These are phyloP conservation scores for Globisporangium nagaii DNA, from an alignment of 352 stramenopile genomes.

Conservation along the genomic window DNA sequence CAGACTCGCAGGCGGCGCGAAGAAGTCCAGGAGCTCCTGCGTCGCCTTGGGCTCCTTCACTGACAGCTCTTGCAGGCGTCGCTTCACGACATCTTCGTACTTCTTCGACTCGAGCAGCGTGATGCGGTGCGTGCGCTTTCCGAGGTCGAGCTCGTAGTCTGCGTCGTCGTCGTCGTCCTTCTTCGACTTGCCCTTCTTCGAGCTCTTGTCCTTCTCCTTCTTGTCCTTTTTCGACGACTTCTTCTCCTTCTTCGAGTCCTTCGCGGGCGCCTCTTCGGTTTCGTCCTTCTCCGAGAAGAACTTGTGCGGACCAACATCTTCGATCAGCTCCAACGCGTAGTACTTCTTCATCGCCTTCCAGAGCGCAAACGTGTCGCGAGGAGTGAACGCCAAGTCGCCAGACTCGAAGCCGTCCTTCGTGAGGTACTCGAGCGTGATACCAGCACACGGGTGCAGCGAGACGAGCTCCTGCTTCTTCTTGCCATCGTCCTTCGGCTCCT, in stretches of 20 bases:
- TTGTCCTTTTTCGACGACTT: slow-evolving; percentile 20
- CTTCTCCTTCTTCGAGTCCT: slow-evolving; percentile 23
- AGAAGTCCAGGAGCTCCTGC: slow-evolving; percentile 73
- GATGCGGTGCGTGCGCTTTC: slow-evolving; percentile 89
- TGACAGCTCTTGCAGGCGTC: slow-evolving; percentile 85
- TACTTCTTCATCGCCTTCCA: slow-evolving; percentile 89
- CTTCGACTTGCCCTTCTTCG: slow-evolving; percentile 65
- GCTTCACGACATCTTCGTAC: slow-evolving; percentile 96
- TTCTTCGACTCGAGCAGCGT: slow-evolving; percentile 97
- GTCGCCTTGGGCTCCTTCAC: slow-evolving; percentile 88
- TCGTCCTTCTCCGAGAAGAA: slow-evolving; percentile 87
- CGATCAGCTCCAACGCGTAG: slow-evolving; percentile 71
- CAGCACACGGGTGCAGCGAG: slow-evolving; percentile 73
- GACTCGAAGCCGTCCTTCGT: slow-evolving; percentile 77
- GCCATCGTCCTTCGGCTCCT: slow-evolving; percentile 33
- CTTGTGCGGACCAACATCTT: slow-evolving; percentile 91
- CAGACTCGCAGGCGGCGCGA: slow-evolving; percentile 59
- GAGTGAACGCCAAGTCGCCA: slow-evolving; percentile 92
- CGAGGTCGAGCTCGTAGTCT: slow-evolving; percentile 59
- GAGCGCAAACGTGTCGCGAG: slow-evolving; percentile 94
- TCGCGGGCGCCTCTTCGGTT: slow-evolving; percentile 11
- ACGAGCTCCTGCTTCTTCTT: slow-evolving; percentile 69
- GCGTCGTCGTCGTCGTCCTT: slow-evolving; percentile 66
- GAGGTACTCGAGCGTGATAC: slow-evolving; percentile 82
- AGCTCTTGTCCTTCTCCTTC: slow-evolving; percentile 52